A percentile compares a stretch with the other conserved stretches of the same genome.
Evolutionary conservation across 176 grass and related monocot genomes (phyloP).

Genomic region (Eleusine indica): DNA sequence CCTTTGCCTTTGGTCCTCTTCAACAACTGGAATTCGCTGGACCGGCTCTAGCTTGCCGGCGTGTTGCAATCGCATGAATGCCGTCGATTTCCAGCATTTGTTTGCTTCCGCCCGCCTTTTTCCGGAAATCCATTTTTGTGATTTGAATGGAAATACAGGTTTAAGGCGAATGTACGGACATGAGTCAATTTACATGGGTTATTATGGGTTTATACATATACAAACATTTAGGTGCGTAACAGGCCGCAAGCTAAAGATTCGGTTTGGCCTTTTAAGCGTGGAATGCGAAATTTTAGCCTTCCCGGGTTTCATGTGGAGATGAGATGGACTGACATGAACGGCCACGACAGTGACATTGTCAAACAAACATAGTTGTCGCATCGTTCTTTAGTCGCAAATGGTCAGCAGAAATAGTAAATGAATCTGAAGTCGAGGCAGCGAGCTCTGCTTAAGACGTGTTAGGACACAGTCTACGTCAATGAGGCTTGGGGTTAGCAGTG

Average conservation of each 20-base stretch:
- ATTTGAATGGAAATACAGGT: too few species aligned
- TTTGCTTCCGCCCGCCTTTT: too few species aligned
- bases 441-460: not conserved
- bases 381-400: not conserved
- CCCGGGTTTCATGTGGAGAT: not conserved
- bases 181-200: too few species aligned
- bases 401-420: not conserved
- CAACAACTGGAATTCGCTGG: conserved; percentile 36
- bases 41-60: not conserved
- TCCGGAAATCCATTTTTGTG: not conserved
- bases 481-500: not conserved
- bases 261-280: not conserved
- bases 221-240: too few species aligned
- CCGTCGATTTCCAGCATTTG: not conserved
- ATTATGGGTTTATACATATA: too few species aligned
- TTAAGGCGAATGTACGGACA: too few species aligned
- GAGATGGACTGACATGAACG: not conserved
- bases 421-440: too few species aligned
- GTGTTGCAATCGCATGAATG: not conserved
- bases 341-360: not conserved
- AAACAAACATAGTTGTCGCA: not conserved
- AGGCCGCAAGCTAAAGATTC: not conserved
- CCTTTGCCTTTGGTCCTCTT: conserved; percentile 3
- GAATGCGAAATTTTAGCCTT: not conserved
- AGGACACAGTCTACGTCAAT: not conserved